These are phyloP conservation scores for Solanum commersonii DNA, from an alignment of 257 asterid species.

Conservation along the genomic window DNA sequence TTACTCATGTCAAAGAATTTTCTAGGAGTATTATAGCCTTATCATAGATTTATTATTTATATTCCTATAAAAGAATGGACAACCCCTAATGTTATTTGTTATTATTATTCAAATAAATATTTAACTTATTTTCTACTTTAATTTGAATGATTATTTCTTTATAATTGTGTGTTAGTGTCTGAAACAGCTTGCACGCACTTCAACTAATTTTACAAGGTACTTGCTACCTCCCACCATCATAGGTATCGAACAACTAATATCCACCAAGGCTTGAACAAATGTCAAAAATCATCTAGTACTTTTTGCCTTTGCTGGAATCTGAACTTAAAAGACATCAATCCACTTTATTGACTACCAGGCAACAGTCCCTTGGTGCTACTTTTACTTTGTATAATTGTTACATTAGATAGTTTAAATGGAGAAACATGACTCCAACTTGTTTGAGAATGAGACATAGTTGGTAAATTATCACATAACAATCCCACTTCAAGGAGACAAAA, in stretches of 20 bases:
- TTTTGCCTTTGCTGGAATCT: neutral
- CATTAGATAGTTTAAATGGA: neutral
- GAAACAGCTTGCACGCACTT: neutral
- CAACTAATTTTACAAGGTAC: neutral
- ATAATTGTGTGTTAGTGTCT: neutral
- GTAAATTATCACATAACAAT: neutral
- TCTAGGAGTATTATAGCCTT: neutral
- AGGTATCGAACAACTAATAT: neutral
- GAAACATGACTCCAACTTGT: neutral
- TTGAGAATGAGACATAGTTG: neutral
- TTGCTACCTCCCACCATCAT: neutral
- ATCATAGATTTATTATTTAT: neutral
- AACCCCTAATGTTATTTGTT: neutral
- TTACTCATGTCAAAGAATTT: neutral
- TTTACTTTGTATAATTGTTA: neutral
- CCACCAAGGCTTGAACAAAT: neutral
- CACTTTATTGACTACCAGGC: neutral
- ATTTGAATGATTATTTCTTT: neutral
- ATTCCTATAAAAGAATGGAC: neutral
- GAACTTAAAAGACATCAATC: neutral
- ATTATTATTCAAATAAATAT: neutral
- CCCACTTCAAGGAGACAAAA: neutral
- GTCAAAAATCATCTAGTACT: neutral
- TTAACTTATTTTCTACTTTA: neutral
- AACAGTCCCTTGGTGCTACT: neutral